Base-by-base conservation (phyloP, 257 asterid genomes). In the Agastache rugosa region DNA sequence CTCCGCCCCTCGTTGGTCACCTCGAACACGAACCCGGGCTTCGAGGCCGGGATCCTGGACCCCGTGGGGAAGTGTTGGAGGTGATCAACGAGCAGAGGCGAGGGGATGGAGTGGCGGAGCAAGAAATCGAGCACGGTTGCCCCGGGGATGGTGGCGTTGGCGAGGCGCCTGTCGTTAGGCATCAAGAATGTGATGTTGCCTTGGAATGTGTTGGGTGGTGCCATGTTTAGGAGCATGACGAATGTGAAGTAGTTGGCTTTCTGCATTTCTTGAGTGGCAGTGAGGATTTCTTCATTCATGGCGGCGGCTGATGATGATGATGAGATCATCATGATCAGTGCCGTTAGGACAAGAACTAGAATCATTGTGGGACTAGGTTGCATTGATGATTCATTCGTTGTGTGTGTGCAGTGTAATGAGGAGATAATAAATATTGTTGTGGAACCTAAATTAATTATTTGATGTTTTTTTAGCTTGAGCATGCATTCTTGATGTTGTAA, bases 161-260 rank as follows among this genome's bases (percentile, higher is more conserved):
- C 84, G 0, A 89, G 86, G 16, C 78, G 63, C 14, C 79, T 53
- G 71, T 93, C 97, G 10, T 75, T 89, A 17, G 97, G 98, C 97
- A 93, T 89, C 41, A 93, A 67, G 86, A 91, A 87, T 29, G 96
- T 93, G 73, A 85, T 45, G 78, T 85, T 81, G 15, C 77, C 78
- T 48, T 65, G 64, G 2, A 86, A 39, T 5, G 75, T 76, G 55
- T 78, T 77, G 0, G 72, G 29, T 7, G 96, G 91, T 71, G 90
- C 95, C 93, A 90, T 86, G 78, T 87, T 85, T 56, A 89, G 53
- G 67, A 93, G 93, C 87, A 89, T 79, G 2, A 91, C 88, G 55
- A 85, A 91, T 37, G 96, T 83, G 87, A 84, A 93, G 79, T 93
- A 89, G 53, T 87, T 85, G 11, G 97, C 93, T 39, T 63, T 84